Evolutionary conservation across 768 basidiomycete genomes (phyloP).

Genomic region (Boletus fagicola): DNA sequence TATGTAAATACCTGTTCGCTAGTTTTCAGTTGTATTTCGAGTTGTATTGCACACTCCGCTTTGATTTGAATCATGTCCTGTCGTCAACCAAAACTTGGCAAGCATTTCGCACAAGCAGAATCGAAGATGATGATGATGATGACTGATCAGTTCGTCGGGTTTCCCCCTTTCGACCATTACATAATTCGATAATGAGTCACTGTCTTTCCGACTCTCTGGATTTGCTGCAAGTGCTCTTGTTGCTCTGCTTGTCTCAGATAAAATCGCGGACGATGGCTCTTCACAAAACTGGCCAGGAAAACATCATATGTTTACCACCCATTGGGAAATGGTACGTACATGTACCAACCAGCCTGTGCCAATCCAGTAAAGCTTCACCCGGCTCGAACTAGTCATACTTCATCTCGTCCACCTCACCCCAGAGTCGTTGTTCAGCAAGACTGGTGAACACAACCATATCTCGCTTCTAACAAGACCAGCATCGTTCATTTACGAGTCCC

Average conservation of each 20-base stretch:
- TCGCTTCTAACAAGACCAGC: not conserved
- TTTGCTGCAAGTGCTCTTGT: too few species aligned
- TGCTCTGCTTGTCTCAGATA: not conserved
- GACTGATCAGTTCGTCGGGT: too few species aligned
- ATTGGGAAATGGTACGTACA: not conserved
- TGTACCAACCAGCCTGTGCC: too few species aligned
- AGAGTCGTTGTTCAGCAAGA: not conserved
- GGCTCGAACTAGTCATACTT: not conserved
- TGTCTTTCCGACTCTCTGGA: too few species aligned
- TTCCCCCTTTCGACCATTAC: too few species aligned
- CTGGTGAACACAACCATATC: not conserved
- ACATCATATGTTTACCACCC: not conserved
- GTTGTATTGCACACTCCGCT: too few species aligned
- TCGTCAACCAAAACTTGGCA: not conserved
- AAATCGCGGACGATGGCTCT: not conserved
- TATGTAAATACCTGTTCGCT: not conserved
- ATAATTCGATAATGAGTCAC: too few species aligned
- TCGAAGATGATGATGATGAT: too few species aligned
- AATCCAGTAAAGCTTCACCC: not conserved
- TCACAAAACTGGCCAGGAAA: not conserved
- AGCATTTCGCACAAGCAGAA: not conserved
- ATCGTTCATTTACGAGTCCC: not conserved
- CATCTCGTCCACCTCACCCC: not conserved
- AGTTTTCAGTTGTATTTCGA: not conserved
- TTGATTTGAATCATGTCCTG: too few species aligned